Evolutionary conservation across 345 rosid species (phyloP).

Genomic region (Salix brachista): DNA sequence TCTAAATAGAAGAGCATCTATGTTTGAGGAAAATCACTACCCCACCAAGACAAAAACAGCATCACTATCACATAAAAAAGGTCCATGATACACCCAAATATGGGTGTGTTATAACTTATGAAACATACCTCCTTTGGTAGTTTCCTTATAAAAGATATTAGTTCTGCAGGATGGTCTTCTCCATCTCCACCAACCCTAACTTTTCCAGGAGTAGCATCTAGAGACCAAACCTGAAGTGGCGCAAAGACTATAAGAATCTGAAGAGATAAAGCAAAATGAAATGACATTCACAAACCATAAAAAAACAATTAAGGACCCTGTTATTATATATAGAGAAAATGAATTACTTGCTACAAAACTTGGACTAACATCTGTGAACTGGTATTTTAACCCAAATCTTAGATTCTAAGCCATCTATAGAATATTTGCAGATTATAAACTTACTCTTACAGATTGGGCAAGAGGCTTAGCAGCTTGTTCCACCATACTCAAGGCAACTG

Average conservation of each 20-base stretch:
- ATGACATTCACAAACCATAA: not conserved
- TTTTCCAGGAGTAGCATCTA: conserved; percentile 97
- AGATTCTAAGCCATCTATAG: conserved; percentile 3
- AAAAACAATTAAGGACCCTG: not conserved
- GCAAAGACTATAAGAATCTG: not conserved
- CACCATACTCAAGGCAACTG: conserved; percentile 95
- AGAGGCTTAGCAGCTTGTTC: conserved; percentile 97
- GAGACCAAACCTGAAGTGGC: conserved; percentile 71
- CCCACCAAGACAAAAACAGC: not conserved
- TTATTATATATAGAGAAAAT: too few species aligned
- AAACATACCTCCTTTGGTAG: conserved; percentile 65
- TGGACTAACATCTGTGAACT: not conserved
- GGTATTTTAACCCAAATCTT: conserved; percentile 13
- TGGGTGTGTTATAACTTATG: not conserved
- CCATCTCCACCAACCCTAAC: conserved; percentile 82
- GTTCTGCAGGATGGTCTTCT: conserved; percentile 85
- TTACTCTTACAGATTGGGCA: conserved; percentile 85
- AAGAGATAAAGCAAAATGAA: not conserved
- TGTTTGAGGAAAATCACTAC: not conserved
- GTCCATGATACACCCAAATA: not conserved
- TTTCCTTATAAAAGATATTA: conserved; percentile 62
- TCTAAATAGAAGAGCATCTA: too few species aligned
- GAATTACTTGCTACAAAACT: too few species aligned
- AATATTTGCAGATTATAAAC: conserved; percentile 12
- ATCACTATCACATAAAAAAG: not conserved